phyloP scores from a whole-genome alignment of 306 rosid genomes.

The Cercis canadensis region DNA sequence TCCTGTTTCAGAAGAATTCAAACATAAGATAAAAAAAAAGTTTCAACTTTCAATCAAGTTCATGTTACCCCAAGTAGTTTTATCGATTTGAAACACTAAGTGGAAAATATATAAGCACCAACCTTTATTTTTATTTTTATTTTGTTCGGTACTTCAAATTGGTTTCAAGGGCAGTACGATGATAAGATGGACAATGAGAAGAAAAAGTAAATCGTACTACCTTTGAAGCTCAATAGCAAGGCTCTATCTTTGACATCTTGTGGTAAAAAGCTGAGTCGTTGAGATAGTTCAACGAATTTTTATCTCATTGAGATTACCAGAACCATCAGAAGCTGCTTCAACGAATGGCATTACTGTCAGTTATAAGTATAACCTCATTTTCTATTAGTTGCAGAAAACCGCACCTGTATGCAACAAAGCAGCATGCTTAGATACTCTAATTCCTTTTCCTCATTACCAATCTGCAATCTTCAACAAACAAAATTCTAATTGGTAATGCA shows the following conservation, averaged over 20 bases:
- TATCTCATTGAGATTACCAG: too few relatives aligned
- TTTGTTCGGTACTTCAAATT: too few relatives aligned
- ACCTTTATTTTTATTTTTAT: too few relatives aligned
- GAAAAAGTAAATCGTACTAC: background rate
- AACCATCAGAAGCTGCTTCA: background rate
- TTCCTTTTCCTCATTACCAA: too few relatives aligned
- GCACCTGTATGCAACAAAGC: too few relatives aligned
- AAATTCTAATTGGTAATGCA: background rate
- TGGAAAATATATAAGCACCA: background rate
- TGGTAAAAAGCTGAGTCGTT: background rate
- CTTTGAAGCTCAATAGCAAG: background rate
- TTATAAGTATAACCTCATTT: background rate
- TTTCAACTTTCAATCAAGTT: constrained; percentile 25
- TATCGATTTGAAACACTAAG: background rate
- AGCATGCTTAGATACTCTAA: too few relatives aligned
- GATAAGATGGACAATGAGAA: background rate
- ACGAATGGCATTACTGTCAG: background rate
- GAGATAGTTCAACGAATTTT: too few relatives aligned
- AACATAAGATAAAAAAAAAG: constrained; percentile 21
- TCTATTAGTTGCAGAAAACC: background rate
- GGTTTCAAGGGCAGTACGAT: too few relatives aligned
- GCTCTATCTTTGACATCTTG: constrained; percentile 7
- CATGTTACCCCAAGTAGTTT: constrained; percentile 1
- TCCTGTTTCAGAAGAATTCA: constrained; percentile 18
- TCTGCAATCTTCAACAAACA: background rate